phyloP scores from a whole-genome alignment of 1,284 basidiomycete species.

The Melanopsichium pennsylvanicum region DNA sequence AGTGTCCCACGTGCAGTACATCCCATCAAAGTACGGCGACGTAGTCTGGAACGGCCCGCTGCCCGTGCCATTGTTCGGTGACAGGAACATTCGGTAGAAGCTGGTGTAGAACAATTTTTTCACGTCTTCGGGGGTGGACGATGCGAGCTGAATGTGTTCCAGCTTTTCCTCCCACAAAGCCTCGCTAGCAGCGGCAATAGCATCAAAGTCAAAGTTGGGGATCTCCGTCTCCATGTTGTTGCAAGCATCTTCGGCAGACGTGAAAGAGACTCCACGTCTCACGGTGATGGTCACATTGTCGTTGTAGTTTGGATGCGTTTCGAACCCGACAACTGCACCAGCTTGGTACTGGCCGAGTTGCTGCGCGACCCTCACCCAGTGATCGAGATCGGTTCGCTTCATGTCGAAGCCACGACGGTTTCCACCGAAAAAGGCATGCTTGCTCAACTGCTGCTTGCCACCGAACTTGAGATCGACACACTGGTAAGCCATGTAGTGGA shows the following conservation, averaged over 20 bases:
- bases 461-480: slow-evolving; percentile 50
- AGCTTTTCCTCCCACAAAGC: slow-evolving; percentile 57
- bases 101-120: slow-evolving; percentile 53
- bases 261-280: slow-evolving; percentile 51
- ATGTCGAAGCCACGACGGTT: slow-evolving; percentile 49
- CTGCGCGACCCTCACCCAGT: slow-evolving; percentile 41
- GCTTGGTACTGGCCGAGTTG: slow-evolving; percentile 46
- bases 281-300: slow-evolving; percentile 36
- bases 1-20: slow-evolving; percentile 52
- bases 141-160: slow-evolving; percentile 43
- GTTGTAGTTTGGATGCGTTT: slow-evolving; percentile 1
- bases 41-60: slow-evolving; percentile 33
- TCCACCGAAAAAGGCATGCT: slow-evolving; percentile 50
- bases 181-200: slow-evolving; percentile 28
- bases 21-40: slow-evolving; percentile 50
- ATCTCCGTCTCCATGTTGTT: slow-evolving; percentile 56
- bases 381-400: slow-evolving; percentile 37
- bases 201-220: slow-evolving; percentile 43
- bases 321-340: slow-evolving; percentile 49
- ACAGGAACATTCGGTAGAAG: slow-evolving; percentile 58
- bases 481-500: slow-evolving; percentile 44
- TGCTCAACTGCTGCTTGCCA: slow-evolving; percentile 45
- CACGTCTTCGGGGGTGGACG: slow-evolving; percentile 47
- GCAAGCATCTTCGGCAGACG: slow-evolving; percentile 53
- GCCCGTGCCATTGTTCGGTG: slow-evolving; percentile 57